Percentiles rank a stretch among this genome's conserved stretches.
Conservation (phyloP, 768 basidiomycete genomes). For the Clitopilus passeckerianus region DNA sequence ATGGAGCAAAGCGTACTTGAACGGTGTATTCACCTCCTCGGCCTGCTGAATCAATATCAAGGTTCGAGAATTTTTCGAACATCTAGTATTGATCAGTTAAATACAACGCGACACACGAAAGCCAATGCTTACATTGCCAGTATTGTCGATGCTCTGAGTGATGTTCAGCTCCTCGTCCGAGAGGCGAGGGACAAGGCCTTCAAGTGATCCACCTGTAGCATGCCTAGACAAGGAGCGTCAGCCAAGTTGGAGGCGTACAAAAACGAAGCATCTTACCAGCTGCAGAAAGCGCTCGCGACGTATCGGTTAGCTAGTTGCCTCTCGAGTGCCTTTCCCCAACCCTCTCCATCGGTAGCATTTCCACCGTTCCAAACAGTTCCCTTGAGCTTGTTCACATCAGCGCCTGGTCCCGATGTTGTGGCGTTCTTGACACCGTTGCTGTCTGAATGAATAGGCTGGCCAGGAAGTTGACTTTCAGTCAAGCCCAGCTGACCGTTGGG, state of each 20-base stretch:
- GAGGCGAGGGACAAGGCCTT: conserved; percentile 61
- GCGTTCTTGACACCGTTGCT: conserved; percentile 29
- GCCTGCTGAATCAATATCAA: conserved; percentile 76
- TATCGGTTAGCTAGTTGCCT: conserved; percentile 85
- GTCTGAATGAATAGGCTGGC: conserved; percentile 48
- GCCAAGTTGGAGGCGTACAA: not conserved
- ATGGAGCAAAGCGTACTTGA: conserved; percentile 38
- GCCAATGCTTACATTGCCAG: conserved; percentile 55
- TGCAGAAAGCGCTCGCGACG: conserved; percentile 77
- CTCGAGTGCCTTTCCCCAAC: conserved; percentile 58
- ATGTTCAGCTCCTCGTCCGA: conserved; percentile 67
- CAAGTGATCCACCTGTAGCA: conserved; percentile 84
- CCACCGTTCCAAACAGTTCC: conserved; percentile 66
- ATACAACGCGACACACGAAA: not conserved
- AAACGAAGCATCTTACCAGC: conserved; percentile 53
- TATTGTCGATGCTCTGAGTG: conserved; percentile 60
- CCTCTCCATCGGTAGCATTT: conserved; percentile 52
- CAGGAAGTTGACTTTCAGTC: conserved; percentile 62
- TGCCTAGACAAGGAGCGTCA: conserved; percentile 39
- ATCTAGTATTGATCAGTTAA: conserved; percentile 38
- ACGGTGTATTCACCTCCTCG: conserved; percentile 86
- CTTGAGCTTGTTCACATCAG: conserved; percentile 55
- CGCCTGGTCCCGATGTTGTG: conserved; percentile 44
- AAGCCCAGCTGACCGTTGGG: conserved; percentile 81
- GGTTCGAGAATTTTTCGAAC: conserved; percentile 84